Evolutionary conservation across 331 rosid genomes (phyloP).

Genomic region (Telfairia occidentalis): DNA sequence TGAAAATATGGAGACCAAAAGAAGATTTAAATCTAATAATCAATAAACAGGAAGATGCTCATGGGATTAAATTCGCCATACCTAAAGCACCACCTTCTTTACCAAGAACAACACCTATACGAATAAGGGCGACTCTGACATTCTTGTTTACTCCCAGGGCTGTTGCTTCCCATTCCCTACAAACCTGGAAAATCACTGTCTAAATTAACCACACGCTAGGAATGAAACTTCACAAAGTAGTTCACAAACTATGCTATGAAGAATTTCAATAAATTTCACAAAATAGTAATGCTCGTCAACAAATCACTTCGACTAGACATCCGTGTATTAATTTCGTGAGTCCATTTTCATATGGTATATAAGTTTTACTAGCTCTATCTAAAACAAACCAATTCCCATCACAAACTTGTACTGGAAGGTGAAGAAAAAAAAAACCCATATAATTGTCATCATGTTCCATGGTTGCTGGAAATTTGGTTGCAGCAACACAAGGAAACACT

Average conservation of each 20-base stretch:
- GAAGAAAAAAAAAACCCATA: neutral
- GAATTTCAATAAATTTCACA: neutral
- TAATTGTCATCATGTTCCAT: neutral
- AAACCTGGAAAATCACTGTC: slow-evolving; percentile 48
- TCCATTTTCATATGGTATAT: neutral
- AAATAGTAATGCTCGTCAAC: neutral
- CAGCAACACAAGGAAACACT: neutral
- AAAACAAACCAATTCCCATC: neutral
- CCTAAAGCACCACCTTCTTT: slow-evolving; percentile 99
- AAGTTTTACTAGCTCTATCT: neutral
- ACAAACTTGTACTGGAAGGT: neutral
- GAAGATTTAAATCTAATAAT: neutral
- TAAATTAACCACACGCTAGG: neutral
- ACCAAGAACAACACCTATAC: slow-evolving; percentile 97
- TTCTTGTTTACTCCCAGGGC: slow-evolving; percentile 61
- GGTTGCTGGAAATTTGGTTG: neutral
- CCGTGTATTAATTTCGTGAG: neutral
- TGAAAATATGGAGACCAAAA: neutral
- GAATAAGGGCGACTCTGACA: slow-evolving; percentile 68
- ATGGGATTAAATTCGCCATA: slow-evolving; percentile 13
- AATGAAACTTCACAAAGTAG: neutral
- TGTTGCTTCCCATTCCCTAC: slow-evolving; percentile 89
- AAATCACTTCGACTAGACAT: neutral
- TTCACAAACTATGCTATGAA: neutral
- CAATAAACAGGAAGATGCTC: neutral